A percentile compares a stretch with the other conserved stretches of the same genome.
Evolutionary conservation across 352 stramenopile genomes (phyloP).

Genomic region (Phytopythium kandeliae): DNA sequence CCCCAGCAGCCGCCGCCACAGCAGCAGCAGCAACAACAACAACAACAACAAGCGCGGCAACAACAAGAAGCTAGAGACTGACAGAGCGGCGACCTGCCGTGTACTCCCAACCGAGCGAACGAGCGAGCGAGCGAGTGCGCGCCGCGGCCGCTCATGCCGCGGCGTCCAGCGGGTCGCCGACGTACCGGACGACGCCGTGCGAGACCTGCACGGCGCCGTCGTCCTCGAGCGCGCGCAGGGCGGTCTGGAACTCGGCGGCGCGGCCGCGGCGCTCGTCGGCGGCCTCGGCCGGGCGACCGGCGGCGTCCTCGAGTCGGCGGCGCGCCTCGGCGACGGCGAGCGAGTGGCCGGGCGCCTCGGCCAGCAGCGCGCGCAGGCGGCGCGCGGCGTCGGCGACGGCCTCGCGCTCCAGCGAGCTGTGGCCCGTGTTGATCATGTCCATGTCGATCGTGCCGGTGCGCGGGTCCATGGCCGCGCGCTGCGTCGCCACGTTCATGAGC

Average conservation of each 20-base stretch:
- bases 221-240: conserved; percentile 86
- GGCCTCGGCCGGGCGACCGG: conserved; percentile 71
- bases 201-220: conserved; percentile 92
- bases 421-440: conserved; percentile 98
- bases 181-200: conserved; percentile 80
- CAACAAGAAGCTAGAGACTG: too few species aligned
- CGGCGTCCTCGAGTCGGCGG: conserved; percentile 81
- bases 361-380: conserved; percentile 49
- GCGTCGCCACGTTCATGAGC: conserved; percentile 97
- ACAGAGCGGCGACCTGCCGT: too few species aligned
- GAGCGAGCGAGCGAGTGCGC: too few species aligned
- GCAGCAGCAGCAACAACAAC: too few species aligned
- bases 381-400: conserved; percentile 52
- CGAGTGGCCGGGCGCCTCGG: conserved; percentile 48
- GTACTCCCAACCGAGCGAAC: too few species aligned
- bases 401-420: conserved; percentile 88
- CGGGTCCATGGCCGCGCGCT: conserved; percentile 96
- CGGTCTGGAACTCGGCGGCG: conserved; percentile 85
- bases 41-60: too few species aligned
- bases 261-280: conserved; percentile 84
- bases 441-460: conserved; percentile 99
- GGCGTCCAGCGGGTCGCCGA: conserved; percentile 27
- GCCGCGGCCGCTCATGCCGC: background rate
- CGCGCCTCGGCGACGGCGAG: conserved; percentile 86
- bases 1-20: too few species aligned